A percentile compares a stretch with the other conserved stretches of the same genome.
phyloP scores from a whole-genome alignment of 2,329 filamentous ascomycete genomes.

The Nemania sp. region DNA sequence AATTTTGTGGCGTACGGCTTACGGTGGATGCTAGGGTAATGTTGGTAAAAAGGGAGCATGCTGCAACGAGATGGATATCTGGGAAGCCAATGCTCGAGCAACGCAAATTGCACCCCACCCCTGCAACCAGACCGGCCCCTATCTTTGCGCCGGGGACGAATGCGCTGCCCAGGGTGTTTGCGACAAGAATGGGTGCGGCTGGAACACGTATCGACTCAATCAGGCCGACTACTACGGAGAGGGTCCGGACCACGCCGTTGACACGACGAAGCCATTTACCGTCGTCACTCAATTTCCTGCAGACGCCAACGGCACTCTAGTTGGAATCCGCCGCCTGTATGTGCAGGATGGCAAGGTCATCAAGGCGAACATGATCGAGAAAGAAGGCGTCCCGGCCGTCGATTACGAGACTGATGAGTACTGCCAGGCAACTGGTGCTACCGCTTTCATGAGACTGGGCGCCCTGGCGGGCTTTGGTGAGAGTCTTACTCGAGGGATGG shows the following conservation, averaged over 20 bases:
- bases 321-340: constrained; percentile 53
- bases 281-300: constrained; percentile 55
- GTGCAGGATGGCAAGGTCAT: constrained; percentile 53
- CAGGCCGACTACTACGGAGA: constrained; percentile 51
- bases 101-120: constrained; percentile 54
- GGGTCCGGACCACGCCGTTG: constrained; percentile 49
- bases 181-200: constrained; percentile 54
- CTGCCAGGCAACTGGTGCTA: constrained; percentile 52
- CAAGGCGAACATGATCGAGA: constrained; percentile 49
- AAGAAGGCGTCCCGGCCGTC: constrained; percentile 50
- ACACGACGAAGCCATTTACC: constrained; percentile 53
- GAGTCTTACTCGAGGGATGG: constrained; percentile 60
- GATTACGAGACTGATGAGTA: constrained; percentile 50
- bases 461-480: constrained; percentile 59
- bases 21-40: constrained; percentile 48
- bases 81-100: constrained; percentile 54
- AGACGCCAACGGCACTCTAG: constrained; percentile 49
- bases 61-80: constrained; percentile 57
- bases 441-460: constrained; percentile 53
- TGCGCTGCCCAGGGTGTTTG: constrained; percentile 50
- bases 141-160: constrained; percentile 50
- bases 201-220: constrained; percentile 53
- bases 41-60: constrained; percentile 52
- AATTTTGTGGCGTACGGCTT: constrained; percentile 12
- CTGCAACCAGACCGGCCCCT: constrained; percentile 51